Evolutionary conservation across 2,329 filamentous ascomycete genomes (phyloP), one percentile per base, ranked within the genome.

Genomic region (Alternaria incomplexa): DNA sequence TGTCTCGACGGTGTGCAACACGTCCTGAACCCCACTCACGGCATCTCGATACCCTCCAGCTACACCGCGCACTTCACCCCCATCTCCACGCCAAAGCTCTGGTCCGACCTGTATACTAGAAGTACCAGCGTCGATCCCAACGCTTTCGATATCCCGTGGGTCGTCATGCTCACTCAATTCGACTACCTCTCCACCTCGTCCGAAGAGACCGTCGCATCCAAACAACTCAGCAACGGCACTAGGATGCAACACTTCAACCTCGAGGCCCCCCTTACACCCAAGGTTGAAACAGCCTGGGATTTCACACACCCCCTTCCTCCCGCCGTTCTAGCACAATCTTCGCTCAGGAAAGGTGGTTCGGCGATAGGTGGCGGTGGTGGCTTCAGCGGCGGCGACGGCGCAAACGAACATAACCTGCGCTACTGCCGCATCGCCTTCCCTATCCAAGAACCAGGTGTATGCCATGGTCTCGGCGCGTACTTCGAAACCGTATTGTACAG

Each of bases 41-140:
- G 96, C 36, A 95, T 99, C 71, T 97, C 93, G 1, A 98, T 99
- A 67, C 96, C 96, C 1, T 87, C 90, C 67, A 96, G 92, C 28
- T 99, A 99, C 83, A 97, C 93, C 1, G 95, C 96, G 4, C 93
- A 97, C 78, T 83, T 97, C 63, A 94, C 92, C n/a, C 96, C 96
- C 1, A 93, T 99, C 69, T 88, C 94, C 1, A 92, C 93, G 2
- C 96, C 96, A 4, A 92, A 91, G 69, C 86, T 99, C 36, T 88
- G 96, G 79, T 88, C 91, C 20, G 95, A 99, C 73, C 89, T 99
- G 61, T 83, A 88, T 25, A 83, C 86, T 47, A 88, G 93, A 54
- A 81, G 82, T 22, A 77, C 81, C 13, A 85, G 83, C 4, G 62
- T 72, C 1, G 93, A 95, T 63, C 80, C 88, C 0, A 88, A 89